These are phyloP conservation scores for Raffaelea ambrosiae DNA, from an alignment of 2,329 filamentous ascomycete genomes.

Conservation along the genomic window DNA sequence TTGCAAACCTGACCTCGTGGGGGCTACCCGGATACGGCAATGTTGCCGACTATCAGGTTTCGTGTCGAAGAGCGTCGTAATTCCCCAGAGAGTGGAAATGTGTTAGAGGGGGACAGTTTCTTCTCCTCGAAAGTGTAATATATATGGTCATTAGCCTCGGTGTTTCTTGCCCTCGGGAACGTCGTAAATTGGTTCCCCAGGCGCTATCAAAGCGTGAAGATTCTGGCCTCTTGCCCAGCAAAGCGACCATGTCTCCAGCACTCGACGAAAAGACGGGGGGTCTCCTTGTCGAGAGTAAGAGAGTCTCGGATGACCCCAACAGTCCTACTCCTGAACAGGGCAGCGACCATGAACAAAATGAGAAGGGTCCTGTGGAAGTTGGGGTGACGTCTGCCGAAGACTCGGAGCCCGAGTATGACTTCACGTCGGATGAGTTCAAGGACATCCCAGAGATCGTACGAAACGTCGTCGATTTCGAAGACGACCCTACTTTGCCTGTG, in stretches of 20 bases:
- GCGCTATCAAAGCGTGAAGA: too few species aligned
- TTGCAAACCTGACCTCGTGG: too few species aligned
- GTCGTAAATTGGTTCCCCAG: too few species aligned
- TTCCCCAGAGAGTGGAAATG: too few species aligned
- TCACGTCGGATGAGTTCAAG: neutral
- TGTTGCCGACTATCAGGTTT: too few species aligned
- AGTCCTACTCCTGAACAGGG: neutral
- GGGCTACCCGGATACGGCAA: too few species aligned
- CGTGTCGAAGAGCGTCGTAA: too few species aligned
- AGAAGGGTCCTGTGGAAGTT: neutral
- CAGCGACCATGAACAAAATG: neutral
- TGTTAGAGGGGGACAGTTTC: too few species aligned
- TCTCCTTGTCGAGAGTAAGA: neutral
- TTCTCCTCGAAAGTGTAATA: too few species aligned
- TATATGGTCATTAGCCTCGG: too few species aligned
- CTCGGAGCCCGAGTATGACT: neutral
- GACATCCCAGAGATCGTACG: constrained; percentile 14
- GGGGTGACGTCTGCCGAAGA: neutral
- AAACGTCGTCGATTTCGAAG: constrained; percentile 14
- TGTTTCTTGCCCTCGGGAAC: too few species aligned
- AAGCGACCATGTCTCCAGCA: neutral
- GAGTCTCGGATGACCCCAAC: neutral
- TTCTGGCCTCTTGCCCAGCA: too few species aligned
- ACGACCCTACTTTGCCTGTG: constrained; percentile 10
- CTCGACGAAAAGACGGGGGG: neutral